These are phyloP conservation scores for Aspergillus nomiae DNA, from an alignment of 2,329 filamentous ascomycete species.

Conservation along the genomic window DNA sequence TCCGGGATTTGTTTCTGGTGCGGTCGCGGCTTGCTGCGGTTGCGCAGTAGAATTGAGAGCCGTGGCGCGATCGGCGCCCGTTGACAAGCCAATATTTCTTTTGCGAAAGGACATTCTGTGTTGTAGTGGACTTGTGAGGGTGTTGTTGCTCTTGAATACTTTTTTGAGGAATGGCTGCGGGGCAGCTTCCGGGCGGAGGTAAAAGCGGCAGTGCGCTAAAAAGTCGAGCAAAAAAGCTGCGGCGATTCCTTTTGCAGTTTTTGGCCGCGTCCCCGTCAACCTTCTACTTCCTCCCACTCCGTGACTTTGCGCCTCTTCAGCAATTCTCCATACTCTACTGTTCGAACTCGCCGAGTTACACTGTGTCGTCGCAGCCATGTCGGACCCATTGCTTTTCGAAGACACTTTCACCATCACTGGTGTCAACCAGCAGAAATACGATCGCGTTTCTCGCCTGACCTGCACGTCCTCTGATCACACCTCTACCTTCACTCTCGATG, in stretches of 20 bases:
- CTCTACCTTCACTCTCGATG: conserved; percentile 80
- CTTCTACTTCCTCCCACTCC: background rate
- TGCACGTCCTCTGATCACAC: conserved; percentile 74
- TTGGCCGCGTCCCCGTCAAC: conserved; percentile 5
- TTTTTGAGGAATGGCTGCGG: conserved; percentile 25
- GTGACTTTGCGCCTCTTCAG: background rate
- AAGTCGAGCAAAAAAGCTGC: conserved; percentile 28
- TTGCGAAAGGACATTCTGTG: conserved; percentile 67
- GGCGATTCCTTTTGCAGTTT: conserved; percentile 11
- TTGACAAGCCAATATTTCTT: conserved; percentile 61
- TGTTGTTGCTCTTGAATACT: conserved; percentile 5
- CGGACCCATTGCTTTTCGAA: conserved; percentile 91
- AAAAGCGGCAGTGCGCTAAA: conserved; percentile 28
- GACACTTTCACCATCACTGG: conserved; percentile 82
- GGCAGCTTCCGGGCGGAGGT: conserved; percentile 22
- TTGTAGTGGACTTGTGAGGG: background rate
- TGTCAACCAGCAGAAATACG: conserved; percentile 86
- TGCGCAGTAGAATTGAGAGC: conserved; percentile 28
- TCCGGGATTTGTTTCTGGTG: conserved; percentile 47
- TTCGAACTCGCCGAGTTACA: background rate
- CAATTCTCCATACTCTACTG: background rate
- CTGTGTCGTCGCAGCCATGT: conserved; percentile 56
- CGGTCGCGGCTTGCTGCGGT: conserved; percentile 29
- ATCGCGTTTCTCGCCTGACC: conserved; percentile 84
- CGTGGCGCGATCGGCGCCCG: conserved; percentile 38